Base-by-base conservation (phyloP, 805 yeast genomes). In the Saccharomycopsis fodiens region DNA sequence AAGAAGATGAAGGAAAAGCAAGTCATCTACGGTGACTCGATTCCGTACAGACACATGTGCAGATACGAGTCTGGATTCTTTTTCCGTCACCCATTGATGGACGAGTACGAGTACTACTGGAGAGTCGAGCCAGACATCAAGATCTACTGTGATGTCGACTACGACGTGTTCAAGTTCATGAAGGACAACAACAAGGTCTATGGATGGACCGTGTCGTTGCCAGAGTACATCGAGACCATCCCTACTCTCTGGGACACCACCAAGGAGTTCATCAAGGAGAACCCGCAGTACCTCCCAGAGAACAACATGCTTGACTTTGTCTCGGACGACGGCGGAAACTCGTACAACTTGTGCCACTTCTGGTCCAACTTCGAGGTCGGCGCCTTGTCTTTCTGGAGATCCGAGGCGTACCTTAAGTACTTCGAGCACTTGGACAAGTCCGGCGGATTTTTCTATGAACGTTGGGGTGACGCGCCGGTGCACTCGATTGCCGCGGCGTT, bases 401-500 rank as follows among this genome's bases (percentile, higher is more conserved):
- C 76, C 16, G 76, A 79, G 43, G 85, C 85, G 6, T 87, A 87
- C 60, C 55, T 63, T 39, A 71, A 74, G 46, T 87, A 81, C 63
- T 87, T 87, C 56, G 82, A 84, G 16, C 67, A 72, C 55, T 73
- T 87, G 57, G 95, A 87, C 64, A 63, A 75, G 51, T 75, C 82
- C 13, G 95, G 96, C 61, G 95, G 95, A n/a, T 87, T 87, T 67
- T 87, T 83, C 68, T 87, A 86, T 63, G 88, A 84, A 69, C 74
- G 95, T 65, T 85, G 95, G 96, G 95, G 95, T 56, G 96, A 86
- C 64, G 95, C 95, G 22, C 96, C 96, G 30, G 82, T 86, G 41
- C 96, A 86, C 63, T 83, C 94, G 4, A 79, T 86, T 57, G 96
- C 93, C 27, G 95, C 85, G 17, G 68, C 93, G 3, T 67, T 87